phyloP scores from a whole-genome alignment of 768 basidiomycete species.

The Agaricus subrufescens region DNA sequence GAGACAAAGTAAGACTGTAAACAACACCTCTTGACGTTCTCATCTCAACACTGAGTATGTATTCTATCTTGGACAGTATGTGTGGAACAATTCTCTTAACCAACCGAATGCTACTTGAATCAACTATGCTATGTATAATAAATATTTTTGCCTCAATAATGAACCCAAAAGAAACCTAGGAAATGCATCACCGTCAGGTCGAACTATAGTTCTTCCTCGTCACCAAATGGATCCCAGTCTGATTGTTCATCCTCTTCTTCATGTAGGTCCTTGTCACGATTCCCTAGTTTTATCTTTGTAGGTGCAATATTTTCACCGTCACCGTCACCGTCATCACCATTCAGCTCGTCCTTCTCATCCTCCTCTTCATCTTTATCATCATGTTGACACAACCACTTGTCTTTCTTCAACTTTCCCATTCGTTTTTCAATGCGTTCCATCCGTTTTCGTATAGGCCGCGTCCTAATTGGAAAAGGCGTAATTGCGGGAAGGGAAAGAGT shows the following conservation, averaged over 20 bases:
- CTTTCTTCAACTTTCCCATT: slow-evolving; percentile 26
- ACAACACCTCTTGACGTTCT: no score
- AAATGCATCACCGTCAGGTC: neutral
- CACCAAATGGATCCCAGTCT: slow-evolving; percentile 24
- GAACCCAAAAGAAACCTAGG: neutral
- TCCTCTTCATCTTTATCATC: slow-evolving; percentile 26
- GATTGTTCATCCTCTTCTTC: slow-evolving; percentile 14
- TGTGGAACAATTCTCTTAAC: neutral
- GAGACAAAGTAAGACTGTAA: no score
- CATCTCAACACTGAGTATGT: neutral
- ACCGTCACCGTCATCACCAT: slow-evolving; percentile 6
- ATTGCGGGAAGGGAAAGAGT: slow-evolving; percentile 15
- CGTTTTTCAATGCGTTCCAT: slow-evolving; percentile 23
- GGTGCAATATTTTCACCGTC: neutral
- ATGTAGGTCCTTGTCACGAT: slow-evolving; percentile 1
- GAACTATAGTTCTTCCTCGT: slow-evolving; percentile 24
- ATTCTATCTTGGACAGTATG: neutral
- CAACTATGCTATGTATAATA: neutral
- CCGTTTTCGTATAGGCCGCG: slow-evolving; percentile 31
- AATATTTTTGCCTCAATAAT: neutral
- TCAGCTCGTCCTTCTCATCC: slow-evolving; percentile 13
- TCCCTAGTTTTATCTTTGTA: neutral
- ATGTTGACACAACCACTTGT: slow-evolving; percentile 23
- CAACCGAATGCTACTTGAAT: neutral
- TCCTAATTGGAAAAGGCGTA: slow-evolving; percentile 38